A percentile compares a stretch with the other conserved stretches of the same genome.
phyloP scores from a whole-genome alignment of 495 filamentous ascomycete species.

The Trichoderma parareesei region DNA sequence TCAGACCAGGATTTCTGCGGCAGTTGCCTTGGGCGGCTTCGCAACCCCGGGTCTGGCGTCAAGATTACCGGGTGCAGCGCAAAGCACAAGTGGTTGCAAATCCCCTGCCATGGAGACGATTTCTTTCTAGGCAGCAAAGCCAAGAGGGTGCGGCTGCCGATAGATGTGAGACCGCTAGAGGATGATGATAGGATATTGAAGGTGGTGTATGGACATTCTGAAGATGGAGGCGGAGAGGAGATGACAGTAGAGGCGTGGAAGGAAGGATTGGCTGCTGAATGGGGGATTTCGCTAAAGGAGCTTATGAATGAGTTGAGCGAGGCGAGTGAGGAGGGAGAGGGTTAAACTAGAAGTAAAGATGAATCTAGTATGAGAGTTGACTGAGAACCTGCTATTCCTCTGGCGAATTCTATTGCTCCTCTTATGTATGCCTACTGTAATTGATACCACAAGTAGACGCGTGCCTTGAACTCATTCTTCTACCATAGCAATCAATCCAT shows the following conservation, averaged over 20 bases:
- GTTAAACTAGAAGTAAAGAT: too few species aligned
- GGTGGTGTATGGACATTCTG: background rate
- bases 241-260: constrained; percentile 10
- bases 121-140: background rate
- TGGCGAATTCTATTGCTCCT: too few species aligned
- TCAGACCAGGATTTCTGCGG: background rate
- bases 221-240: constrained; percentile 9
- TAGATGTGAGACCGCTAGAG: background rate
- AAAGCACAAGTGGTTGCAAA: constrained; percentile 10
- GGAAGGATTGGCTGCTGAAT: constrained; percentile 11
- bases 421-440: too few species aligned
- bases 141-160: constrained; percentile 8
- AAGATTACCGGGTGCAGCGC: constrained; percentile 11
- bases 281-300: constrained; percentile 10
- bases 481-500: background rate
- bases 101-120: background rate
- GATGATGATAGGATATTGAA: constrained; percentile 11
- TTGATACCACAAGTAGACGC: too few species aligned
- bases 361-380: too few species aligned
- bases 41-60: background rate
- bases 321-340: too few species aligned
- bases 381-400: too few species aligned
- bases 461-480: too few species aligned
- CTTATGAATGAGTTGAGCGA: background rate
- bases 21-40: background rate